These are phyloP conservation scores for Suaeda aralocaspica DNA, from an alignment of 148 eudicot genomes.

Conservation along the genomic window DNA sequence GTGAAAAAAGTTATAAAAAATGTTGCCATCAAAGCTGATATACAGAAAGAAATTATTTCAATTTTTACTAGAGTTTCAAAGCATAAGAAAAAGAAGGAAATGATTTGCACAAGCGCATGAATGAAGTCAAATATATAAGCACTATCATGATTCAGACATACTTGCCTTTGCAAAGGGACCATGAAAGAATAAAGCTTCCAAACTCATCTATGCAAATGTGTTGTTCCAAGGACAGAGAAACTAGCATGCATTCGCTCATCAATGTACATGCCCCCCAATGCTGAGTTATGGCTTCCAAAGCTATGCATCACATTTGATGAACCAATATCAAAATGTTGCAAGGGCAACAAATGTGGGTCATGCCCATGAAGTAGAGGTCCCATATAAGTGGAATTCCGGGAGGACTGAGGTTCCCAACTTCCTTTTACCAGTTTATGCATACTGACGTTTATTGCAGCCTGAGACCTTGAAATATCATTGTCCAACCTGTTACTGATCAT, in stretches of 20 bases:
- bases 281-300: constrained; percentile 13
- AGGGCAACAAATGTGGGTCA: constrained; percentile 16
- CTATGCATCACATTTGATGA: constrained; percentile 20
- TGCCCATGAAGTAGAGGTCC: constrained; percentile 16
- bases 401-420: constrained; percentile 19
- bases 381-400: constrained; percentile 13
- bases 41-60: too few species aligned
- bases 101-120: too few species aligned
- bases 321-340: constrained; percentile 18
- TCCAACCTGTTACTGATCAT: constrained; percentile 65
- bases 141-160: too few species aligned
- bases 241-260: constrained; percentile 11
- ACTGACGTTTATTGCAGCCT: constrained; percentile 9
- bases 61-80: too few species aligned
- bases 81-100: too few species aligned
- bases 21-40: too few species aligned
- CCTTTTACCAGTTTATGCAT: constrained; percentile 9
- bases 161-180: background rate
- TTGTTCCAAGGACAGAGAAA: constrained; percentile 19
- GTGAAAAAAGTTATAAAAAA: too few species aligned
- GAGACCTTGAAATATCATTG: constrained; percentile 22
- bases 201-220: constrained; percentile 13
- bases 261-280: constrained; percentile 13
- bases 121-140: too few species aligned
- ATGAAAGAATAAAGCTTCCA: background rate